These are phyloP conservation scores for Zygosaccharomyces pseudobailii DNA, from an alignment of 1,139 yeast species.

Conservation along the genomic window DNA sequence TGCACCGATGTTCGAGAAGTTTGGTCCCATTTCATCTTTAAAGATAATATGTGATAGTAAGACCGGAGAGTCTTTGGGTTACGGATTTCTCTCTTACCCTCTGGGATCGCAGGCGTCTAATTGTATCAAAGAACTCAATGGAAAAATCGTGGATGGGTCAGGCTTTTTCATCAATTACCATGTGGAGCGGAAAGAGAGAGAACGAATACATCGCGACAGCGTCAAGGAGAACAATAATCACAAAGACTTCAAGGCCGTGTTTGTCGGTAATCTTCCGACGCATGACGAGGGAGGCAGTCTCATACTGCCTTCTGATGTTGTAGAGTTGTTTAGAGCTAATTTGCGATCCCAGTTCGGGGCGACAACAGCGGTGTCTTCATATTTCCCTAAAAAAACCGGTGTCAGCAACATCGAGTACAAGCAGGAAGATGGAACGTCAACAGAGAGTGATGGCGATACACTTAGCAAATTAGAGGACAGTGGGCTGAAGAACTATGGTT, in stretches of 20 bases:
- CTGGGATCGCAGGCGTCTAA: slow-evolving; percentile 41
- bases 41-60: slow-evolving; percentile 41
- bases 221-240: slow-evolving; percentile 26
- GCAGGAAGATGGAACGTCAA: slow-evolving; percentile 4
- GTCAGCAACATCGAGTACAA: not conserved
- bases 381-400: slow-evolving; percentile 25
- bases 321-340: slow-evolving; percentile 17
- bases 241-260: slow-evolving; percentile 29
- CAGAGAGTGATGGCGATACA: slow-evolving; percentile 9
- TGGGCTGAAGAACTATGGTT: slow-evolving; percentile 43
- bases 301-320: slow-evolving; percentile 20
- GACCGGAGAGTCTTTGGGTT: slow-evolving; percentile 41
- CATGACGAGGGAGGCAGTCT: slow-evolving; percentile 10
- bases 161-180: slow-evolving; percentile 46
- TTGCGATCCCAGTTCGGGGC: slow-evolving; percentile 14
- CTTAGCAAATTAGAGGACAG: slow-evolving; percentile 16
- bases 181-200: slow-evolving; percentile 47
- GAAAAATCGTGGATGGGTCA: slow-evolving; percentile 38
- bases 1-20: slow-evolving; percentile 38
- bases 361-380: slow-evolving; percentile 24
- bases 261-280: slow-evolving; percentile 31
- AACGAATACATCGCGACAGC: slow-evolving; percentile 33
- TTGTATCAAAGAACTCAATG: slow-evolving; percentile 44
- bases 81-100: slow-evolving; percentile 45
- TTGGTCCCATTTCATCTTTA: slow-evolving; percentile 42